phyloP scores from a whole-genome alignment of 2,329 filamentous ascomycete genomes.

The Alternaria sp. region DNA sequence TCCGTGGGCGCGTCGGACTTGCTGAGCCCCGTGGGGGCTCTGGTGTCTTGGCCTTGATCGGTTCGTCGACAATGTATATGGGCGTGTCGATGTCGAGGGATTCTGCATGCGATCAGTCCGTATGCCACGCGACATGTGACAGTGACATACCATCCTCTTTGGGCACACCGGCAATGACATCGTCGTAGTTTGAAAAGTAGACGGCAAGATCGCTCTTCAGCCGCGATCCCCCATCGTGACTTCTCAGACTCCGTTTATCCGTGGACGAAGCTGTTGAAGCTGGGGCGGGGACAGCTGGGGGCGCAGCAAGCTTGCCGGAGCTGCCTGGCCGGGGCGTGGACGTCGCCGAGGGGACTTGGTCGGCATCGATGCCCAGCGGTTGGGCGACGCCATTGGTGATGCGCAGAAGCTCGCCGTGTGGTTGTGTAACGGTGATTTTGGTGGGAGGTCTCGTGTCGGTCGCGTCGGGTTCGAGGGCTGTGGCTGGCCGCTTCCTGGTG shows the following conservation, averaged over 20 bases:
- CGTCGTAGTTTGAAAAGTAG: slow-evolving; percentile 94
- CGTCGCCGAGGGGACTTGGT: slow-evolving; percentile 44
- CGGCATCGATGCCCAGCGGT: slow-evolving; percentile 44
- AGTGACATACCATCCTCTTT: slow-evolving; percentile 73
- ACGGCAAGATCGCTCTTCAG: slow-evolving; percentile 90
- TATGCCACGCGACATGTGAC: slow-evolving; percentile 17
- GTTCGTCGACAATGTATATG: slow-evolving; percentile 73
- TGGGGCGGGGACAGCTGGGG: slow-evolving; percentile 30
- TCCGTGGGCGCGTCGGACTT: slow-evolving; percentile 41
- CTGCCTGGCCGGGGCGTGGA: slow-evolving; percentile 46
- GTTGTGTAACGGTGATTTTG: slow-evolving; percentile 55
- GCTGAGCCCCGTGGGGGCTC: slow-evolving; percentile 32
- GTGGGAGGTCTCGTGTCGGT: slow-evolving; percentile 51
- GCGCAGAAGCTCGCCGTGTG: slow-evolving; percentile 54
- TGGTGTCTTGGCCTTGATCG: slow-evolving; percentile 44
- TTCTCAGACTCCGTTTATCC: slow-evolving; percentile 81
- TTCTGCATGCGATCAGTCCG: slow-evolving; percentile 61
- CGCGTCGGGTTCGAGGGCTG: slow-evolving; percentile 35
- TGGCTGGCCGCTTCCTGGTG: slow-evolving; percentile 46
- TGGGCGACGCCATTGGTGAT: slow-evolving; percentile 55
- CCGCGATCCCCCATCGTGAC: slow-evolving; percentile 79
- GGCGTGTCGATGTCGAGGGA: slow-evolving; percentile 75
- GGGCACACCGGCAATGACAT: slow-evolving; percentile 85
- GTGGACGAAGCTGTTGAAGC: slow-evolving; percentile 40
- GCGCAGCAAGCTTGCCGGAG: slow-evolving; percentile 36